Evolutionary conservation across 2,329 filamentous ascomycete species (phyloP).

Genomic region (Botrytis paeoniae): DNA sequence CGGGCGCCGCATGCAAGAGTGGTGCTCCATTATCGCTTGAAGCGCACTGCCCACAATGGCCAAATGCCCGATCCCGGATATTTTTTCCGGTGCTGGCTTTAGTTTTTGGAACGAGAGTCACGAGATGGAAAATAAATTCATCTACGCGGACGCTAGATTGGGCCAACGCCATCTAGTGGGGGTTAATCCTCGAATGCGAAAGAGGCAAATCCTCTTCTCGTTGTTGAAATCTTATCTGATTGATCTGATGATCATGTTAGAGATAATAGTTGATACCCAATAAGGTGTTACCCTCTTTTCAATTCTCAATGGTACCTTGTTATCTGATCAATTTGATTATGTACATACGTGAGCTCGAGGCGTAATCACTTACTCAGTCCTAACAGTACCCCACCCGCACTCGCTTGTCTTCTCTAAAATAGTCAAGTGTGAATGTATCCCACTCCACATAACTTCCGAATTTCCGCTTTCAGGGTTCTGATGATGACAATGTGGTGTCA

Average conservation of each 20-base stretch:
- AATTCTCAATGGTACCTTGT: background rate
- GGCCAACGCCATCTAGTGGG: background rate
- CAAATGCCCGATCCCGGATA: background rate
- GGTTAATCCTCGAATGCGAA: background rate
- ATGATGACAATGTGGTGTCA: background rate
- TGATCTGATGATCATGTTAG: background rate
- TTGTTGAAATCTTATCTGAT: slow-evolving; percentile 3
- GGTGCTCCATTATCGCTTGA: background rate
- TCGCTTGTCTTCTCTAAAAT: background rate
- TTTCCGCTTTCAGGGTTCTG: background rate
- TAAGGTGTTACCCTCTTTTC: background rate
- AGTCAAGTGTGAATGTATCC: background rate
- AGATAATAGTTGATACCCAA: background rate
- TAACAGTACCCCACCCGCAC: background rate
- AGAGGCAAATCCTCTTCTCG: background rate
- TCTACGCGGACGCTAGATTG: background rate
- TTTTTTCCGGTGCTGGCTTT: background rate
- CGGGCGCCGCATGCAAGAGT: background rate
- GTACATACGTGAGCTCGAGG: background rate
- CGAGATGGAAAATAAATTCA: background rate
- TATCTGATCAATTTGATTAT: slow-evolving; percentile 15
- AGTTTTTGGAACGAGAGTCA: background rate
- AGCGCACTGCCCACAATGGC: background rate
- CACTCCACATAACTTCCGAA: background rate
- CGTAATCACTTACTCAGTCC: background rate